Evolutionary conservation across 192 early-diverging fungal genomes (phyloP).

Genomic region (Phycomyces nitens): DNA sequence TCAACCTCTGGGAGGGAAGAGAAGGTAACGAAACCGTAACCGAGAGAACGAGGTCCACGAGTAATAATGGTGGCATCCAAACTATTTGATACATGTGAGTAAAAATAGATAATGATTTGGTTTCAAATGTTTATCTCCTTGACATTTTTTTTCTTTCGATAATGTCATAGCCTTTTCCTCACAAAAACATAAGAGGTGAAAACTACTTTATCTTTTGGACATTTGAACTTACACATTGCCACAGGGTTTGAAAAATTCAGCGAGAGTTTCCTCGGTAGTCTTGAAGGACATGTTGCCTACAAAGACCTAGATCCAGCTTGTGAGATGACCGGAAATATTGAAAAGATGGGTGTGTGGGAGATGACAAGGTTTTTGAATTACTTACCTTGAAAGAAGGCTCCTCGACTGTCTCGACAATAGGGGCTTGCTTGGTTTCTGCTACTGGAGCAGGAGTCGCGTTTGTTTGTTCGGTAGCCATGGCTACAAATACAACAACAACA

Average conservation of each 20-base stretch:
- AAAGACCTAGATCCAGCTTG: constrained; percentile 63
- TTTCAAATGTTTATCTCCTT: neutral
- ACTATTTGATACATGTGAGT: constrained; percentile 33
- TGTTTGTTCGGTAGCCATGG: constrained; percentile 1
- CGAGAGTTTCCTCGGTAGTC: constrained; percentile 78
- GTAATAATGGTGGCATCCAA: constrained; percentile 77
- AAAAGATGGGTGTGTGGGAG: no score
- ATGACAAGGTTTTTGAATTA: neutral
- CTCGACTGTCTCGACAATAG: neutral
- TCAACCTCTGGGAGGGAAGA: constrained; percentile 64
- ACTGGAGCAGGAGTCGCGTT: neutral
- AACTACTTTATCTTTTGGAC: neutral
- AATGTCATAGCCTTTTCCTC: neutral
- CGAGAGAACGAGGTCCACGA: constrained; percentile 77
- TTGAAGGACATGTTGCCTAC: constrained; percentile 92
- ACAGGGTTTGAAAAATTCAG: constrained; percentile 66
- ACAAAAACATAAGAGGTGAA: constrained; percentile 5
- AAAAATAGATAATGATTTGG: neutral
- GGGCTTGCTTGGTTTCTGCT: neutral
- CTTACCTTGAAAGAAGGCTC: constrained; percentile 2
- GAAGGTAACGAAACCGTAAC: constrained; percentile 93
- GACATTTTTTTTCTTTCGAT: constrained; percentile 4
- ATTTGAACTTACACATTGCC: constrained; percentile 71
- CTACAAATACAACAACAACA: neutral
- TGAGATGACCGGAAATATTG: no score